Percentiles rank a stretch among this genome's conserved stretches.
Evolutionary conservation across 306 rosid genomes (phyloP).

Genomic region (Acacia crassicarpa): DNA sequence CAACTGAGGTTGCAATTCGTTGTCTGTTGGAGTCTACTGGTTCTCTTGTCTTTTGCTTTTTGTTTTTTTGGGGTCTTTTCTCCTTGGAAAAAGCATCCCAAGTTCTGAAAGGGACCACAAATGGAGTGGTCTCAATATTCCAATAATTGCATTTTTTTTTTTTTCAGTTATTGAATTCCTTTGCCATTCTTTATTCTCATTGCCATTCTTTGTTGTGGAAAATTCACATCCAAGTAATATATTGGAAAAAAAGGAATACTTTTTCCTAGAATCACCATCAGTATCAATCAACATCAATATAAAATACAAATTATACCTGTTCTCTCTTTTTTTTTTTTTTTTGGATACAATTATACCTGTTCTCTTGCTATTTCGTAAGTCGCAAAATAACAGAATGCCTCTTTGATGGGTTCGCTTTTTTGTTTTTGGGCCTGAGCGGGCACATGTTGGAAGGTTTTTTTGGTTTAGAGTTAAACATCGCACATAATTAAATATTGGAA

Average conservation of each 20-base stretch:
- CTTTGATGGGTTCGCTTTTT: too few species aligned
- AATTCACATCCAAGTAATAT: neutral
- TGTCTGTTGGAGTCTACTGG: neutral
- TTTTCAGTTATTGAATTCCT: neutral
- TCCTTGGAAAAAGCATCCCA: neutral
- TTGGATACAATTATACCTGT: too few species aligned
- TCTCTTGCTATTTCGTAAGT: too few species aligned
- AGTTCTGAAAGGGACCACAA: conserved; percentile 5
- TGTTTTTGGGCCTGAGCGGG: too few species aligned
- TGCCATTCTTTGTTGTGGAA: neutral
- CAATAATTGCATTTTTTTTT: neutral
- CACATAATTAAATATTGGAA: too few species aligned
- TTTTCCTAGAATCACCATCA: neutral
- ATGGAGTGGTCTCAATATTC: neutral
- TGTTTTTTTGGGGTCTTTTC: neutral
- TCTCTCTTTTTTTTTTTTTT: too few species aligned
- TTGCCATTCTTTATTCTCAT: neutral
- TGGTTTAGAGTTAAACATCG: too few species aligned
- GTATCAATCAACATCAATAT: neutral
- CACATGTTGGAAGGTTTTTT: too few species aligned
- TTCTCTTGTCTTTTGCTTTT: neutral
- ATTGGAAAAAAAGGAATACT: too few species aligned
- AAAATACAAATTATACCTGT: too few species aligned
- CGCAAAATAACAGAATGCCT: too few species aligned
- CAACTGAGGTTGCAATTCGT: neutral